Evolutionary conservation across 2,329 filamentous ascomycete species (phyloP).

Genomic region (Emmonsiellopsis sp.): DNA sequence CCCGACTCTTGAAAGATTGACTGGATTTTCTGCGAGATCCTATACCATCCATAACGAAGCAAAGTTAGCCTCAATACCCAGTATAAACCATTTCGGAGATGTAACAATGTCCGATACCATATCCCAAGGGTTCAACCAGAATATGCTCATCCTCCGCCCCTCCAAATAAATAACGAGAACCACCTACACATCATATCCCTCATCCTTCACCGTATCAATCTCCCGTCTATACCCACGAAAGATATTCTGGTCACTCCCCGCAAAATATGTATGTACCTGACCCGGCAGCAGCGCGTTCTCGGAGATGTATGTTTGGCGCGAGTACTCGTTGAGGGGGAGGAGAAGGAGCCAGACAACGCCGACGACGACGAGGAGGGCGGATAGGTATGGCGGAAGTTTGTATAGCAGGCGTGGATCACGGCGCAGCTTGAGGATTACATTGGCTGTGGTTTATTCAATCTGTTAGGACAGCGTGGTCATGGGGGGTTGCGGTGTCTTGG

Average conservation of each 20-base stretch:
- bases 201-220: slow-evolving; percentile 47
- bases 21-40: slow-evolving; percentile 60
- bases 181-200: slow-evolving; percentile 25
- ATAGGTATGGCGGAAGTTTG: slow-evolving; percentile 73
- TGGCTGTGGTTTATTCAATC: slow-evolving; percentile 15
- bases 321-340: slow-evolving; percentile 83
- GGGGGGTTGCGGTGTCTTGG: not conserved
- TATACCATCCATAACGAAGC: slow-evolving; percentile 9
- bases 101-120: too few species aligned
- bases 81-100: too few species aligned
- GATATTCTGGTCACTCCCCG: slow-evolving; percentile 89
- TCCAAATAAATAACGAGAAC: not conserved
- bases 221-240: slow-evolving; percentile 86
- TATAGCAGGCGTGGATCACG: slow-evolving; percentile 67
- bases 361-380: slow-evolving; percentile 71
- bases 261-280: slow-evolving; percentile 96
- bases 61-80: not conserved
- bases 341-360: slow-evolving; percentile 85
- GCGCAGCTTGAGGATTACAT: slow-evolving; percentile 47
- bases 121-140: too few species aligned
- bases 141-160: too few species aligned
- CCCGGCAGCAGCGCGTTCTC: slow-evolving; percentile 93
- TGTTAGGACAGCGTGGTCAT: not conserved
- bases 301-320: slow-evolving; percentile 86
- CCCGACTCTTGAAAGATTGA: slow-evolving; percentile 68